Evolutionary conservation across 768 basidiomycete genomes (phyloP), one percentile per base, ranked within the genome.

Genomic region (Suillus americanus): DNA sequence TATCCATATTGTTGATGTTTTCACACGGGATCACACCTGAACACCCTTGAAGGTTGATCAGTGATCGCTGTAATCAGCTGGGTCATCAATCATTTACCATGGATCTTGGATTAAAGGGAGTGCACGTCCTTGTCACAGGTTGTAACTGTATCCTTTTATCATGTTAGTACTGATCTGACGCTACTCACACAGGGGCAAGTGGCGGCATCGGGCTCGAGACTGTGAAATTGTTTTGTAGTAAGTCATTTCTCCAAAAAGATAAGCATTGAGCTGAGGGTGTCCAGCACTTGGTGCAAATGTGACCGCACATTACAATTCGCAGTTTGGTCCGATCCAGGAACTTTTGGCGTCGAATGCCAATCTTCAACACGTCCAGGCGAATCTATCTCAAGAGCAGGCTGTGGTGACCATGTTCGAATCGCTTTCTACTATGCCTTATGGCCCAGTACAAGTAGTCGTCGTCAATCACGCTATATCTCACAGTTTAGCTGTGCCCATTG

Each of bases 161-260:
- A 40, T 57, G 16, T 12, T 9, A 28, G 37, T 28, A 16, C 38
- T 57, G 2, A 57, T 23, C 37, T 40, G 16, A 20, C 3, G 25
- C 23, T 18, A 16, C 23, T 23, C 7, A 9, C 20, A 57, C 71
- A 87, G 91, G 91, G 57, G 89, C 90, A 2, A 90, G 86, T 68
- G 90, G 90, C 4, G 90, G 89, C 1, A 92, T 93, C 41, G 91
- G 91, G 10, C 78, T 90, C 0, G 86, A 84, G 68, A 89, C 86
- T 4, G 79, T 81, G 18, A 79, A 79, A 14, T 70, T 83, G 0
- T 92, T 86, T 71, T 80, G 87, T 38, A 79, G 89, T 86, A 64
- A 71, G 79, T 77, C 35, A 48, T 43, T 50, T 37, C 6, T 16
- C 38, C 20, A 33, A 18, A 48, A 38, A 38, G 60, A 25, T 8